Base-by-base conservation (phyloP, 2,329 filamentous ascomycete species). In the Colletotrichum sojae region DNA sequence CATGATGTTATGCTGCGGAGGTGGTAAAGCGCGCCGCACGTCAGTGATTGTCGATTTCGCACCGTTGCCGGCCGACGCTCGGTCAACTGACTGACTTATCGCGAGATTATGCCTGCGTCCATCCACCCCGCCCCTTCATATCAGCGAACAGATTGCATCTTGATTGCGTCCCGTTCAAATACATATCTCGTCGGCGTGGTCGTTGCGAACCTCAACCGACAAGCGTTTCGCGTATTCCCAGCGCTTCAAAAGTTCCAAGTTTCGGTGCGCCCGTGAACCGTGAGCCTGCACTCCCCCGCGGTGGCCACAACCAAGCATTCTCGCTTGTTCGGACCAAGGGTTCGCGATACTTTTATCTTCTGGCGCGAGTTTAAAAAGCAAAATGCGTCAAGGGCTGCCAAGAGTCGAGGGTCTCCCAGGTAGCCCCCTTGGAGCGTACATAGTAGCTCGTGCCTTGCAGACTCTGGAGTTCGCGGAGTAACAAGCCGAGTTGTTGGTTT, bases 61-160 rank as follows among this genome's bases (percentile, higher is more conserved):
- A 31, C 53, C 39, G 39, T 57, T 57, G 49, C 43, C 43, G 22
- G 8, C 36, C 40, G 36, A 52, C 20, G 52, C 12, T 52, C 48
- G 31, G 43, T 49, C 31, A 36, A 12, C 31, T 36, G 31, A 36
- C 31, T 20, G 54, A 49, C 43, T 9, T 63, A 56, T 46, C 31
- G 31, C 27, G 12, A 60, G 39, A 51, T 66, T 22, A 31, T 62
- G 39, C 36, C 39, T 20, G 16, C 10, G 10, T 48, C 54, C 66
- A 46, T 65, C 66, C 62, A 69, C 62, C 36, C 5, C 20, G 22
- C 66, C 66, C 66, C 66, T 60, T 69, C 51, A 66, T 69, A 49
- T 65, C 36, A 55, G 36, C 53, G 31, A 49, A 65, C 66, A 67
- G 36, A 67, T 69, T 62, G 36, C 63, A 48, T 46, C 56, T 70